A percentile compares a stretch with the other conserved stretches of the same genome.
These are phyloP conservation scores for Phytophthora pluvialis DNA, from an alignment of 352 stramenopile species.

Conservation along the genomic window DNA sequence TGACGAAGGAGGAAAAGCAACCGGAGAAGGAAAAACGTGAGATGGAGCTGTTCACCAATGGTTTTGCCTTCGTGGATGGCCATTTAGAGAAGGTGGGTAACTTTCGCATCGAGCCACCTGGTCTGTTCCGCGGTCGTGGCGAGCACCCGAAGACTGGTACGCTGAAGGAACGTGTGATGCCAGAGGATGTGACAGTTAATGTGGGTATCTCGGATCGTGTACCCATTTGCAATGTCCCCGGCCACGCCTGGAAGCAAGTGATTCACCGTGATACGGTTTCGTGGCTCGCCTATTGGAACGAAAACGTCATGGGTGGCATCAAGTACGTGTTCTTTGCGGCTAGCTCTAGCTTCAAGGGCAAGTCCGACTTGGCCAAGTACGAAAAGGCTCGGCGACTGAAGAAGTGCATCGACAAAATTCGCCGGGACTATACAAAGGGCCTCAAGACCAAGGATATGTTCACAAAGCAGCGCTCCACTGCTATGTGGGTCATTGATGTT, in stretches of 20 bases:
- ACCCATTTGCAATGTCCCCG: slow-evolving; percentile 91
- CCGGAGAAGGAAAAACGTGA: slow-evolving; percentile 93
- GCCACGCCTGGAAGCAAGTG: slow-evolving; percentile 97
- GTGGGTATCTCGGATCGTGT: slow-evolving; percentile 92
- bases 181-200: slow-evolving; percentile 98
- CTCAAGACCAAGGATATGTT: slow-evolving; percentile 92
- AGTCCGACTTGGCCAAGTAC: slow-evolving; percentile 99
- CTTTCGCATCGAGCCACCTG: slow-evolving; percentile 97
- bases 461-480: slow-evolving; percentile 95
- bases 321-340: slow-evolving; percentile 99
- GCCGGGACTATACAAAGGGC: slow-evolving; percentile 91
- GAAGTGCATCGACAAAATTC: slow-evolving; percentile 97
- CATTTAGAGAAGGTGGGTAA: slow-evolving; percentile 99
- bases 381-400: slow-evolving; percentile 98
- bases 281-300: slow-evolving; percentile 96
- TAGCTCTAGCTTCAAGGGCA: slow-evolving; percentile 99
- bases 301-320: slow-evolving; percentile 98
- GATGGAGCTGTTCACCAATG: slow-evolving; percentile 93
- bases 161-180: slow-evolving; percentile 96
- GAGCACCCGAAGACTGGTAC: slow-evolving; percentile 99
- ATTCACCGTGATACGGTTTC: slow-evolving; percentile 94
- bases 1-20: slow-evolving; percentile 95
- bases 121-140: slow-evolving; percentile 97
- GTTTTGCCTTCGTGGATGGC: slow-evolving; percentile 97
- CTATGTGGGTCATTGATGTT: slow-evolving; percentile 99